Base-by-base conservation (phyloP, 2,329 filamentous ascomycete genomes). In the Pyrenochaeta sp. region DNA sequence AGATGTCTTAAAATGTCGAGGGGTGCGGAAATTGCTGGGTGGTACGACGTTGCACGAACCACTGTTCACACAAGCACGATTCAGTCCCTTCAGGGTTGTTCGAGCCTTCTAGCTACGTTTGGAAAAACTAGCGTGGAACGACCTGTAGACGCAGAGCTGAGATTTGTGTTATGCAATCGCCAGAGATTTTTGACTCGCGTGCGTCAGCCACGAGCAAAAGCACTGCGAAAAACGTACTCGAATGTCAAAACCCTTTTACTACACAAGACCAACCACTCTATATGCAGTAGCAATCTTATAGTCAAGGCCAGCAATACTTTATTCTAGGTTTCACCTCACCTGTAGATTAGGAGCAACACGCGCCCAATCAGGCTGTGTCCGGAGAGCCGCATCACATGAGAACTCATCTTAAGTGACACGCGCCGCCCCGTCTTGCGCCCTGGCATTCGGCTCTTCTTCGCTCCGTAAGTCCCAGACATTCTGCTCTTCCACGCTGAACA, bases 31-130 rank as follows among this genome's bases (percentile, higher is more conserved):
- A 47, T 62, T 50, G 39, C 50, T 43, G 28, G 52, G 48, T 62
- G 34, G 61, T 64, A 64, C 58, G 39, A 56, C 46, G 62, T 64
- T 55, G 50, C 48, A 62, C 69, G 62, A 61, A 65, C 61, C 58
- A 49, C 54, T 50, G 55, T 63, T 65, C 67, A 46, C 32, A 25
- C 53, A 53, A 43, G 54, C 50, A 60, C 52, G 53, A 51, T 58
- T 46, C 47, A 37, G 28, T 51, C 54, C 15, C 51, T 56, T 44
- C 42, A 27, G 28, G 36, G 42, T 43, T 24, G 22, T 27, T 28
- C 12, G 24, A 28, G 15, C 4, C 7, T n/a, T n/a, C 5, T 28
- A 22, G 12, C 7, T n/a, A 27, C 25, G 10, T 44, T 44, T n/a
- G 24, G 25, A 15, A 28, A 28, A 10, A n/a, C 42, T 28, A 28